Evolutionary conservation across 139 green algal species (phyloP), one percentile per base, ranked within the genome.

Genomic region (Volvox africanus): DNA sequence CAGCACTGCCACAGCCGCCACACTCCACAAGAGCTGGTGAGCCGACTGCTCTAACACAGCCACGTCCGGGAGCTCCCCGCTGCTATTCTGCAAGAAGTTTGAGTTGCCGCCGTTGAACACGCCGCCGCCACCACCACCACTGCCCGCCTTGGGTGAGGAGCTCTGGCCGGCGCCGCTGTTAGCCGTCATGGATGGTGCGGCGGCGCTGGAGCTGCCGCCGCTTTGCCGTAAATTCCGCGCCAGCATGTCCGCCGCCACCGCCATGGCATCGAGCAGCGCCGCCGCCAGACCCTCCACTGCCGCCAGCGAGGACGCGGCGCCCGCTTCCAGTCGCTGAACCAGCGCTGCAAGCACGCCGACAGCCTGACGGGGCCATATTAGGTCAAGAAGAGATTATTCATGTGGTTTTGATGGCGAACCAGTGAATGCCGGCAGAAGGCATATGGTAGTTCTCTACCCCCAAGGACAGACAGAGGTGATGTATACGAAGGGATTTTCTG

Each of bases 1-100:
- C 71, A 92, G 89, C 89, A 36, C 55, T 28, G 67, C 80, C 71
- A 92, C 67, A 22, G 89, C 89, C 75, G 89, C 89, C 80, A 91
- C 85, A 20, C 22, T 50, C 85, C 85, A 89, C 85, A 89, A 68
- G 37, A 89, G 85, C 85, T 89, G 85, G 18, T 89, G 85, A 6
- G 30, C 28, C 26, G 37, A 14, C 50, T 73, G 24, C 80, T 73
- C 50, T 55, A 71, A 19, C 50, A 73, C 0, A n/a, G 17, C 68
- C 44, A 82, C 67, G 32, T 82, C 85, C 19, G 17, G 67, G n/a
- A 89, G 85, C 36, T 89, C 85, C 19, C 80, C 80, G 50, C 80
- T 71, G 50, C 80, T 71, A 55, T n/a, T 61, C 80, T 73, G 44
- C 50, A 55, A 14, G 50, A 86, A 86, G 14, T 9, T 20, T 21